Evolutionary conservation across 176 grass and related monocot species (phyloP).

Genomic region (Musa itinerans): DNA sequence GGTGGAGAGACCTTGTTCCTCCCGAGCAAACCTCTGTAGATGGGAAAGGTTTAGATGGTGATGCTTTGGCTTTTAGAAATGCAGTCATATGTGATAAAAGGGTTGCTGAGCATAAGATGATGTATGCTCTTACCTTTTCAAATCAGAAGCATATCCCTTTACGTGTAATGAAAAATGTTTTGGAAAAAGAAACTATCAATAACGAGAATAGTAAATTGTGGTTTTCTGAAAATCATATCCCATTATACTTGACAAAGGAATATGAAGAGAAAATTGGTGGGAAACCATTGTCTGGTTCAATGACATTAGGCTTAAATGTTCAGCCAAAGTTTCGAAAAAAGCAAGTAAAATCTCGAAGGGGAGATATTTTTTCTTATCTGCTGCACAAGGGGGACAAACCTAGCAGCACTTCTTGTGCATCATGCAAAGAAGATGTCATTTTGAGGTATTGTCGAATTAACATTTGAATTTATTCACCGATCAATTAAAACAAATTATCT

Average conservation of each 20-base stretch:
- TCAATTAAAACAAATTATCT: conserved; percentile 4
- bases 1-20: conserved; percentile 81
- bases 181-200: conserved; percentile 60
- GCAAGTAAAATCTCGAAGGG: conserved; percentile 26
- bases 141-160: conserved; percentile 92
- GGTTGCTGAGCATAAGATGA: conserved; percentile 48
- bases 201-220: conserved; percentile 50
- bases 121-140: conserved; percentile 64
- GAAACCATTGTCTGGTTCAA: conserved; percentile 30
- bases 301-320: conserved; percentile 18
- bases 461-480: conserved; percentile 15
- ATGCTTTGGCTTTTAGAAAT: conserved; percentile 72
- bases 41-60: conserved; percentile 55
- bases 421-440: conserved; percentile 67
- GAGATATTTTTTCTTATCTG: conserved; percentile 76
- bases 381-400: conserved; percentile 50
- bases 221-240: conserved; percentile 90
- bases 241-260: conserved; percentile 67
- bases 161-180: conserved; percentile 79
- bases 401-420: conserved; percentile 50
- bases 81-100: conserved; percentile 83
- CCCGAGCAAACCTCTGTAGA: conserved; percentile 65
- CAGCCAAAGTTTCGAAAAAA: conserved; percentile 37
- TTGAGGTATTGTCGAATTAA: conserved; percentile 47
- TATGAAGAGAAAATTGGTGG: conserved; percentile 51